Percentiles rank a stretch among this genome's conserved stretches.
Conservation (phyloP, 176 grass and related monocot species). For the Rhynchospora breviuscula region DNA sequence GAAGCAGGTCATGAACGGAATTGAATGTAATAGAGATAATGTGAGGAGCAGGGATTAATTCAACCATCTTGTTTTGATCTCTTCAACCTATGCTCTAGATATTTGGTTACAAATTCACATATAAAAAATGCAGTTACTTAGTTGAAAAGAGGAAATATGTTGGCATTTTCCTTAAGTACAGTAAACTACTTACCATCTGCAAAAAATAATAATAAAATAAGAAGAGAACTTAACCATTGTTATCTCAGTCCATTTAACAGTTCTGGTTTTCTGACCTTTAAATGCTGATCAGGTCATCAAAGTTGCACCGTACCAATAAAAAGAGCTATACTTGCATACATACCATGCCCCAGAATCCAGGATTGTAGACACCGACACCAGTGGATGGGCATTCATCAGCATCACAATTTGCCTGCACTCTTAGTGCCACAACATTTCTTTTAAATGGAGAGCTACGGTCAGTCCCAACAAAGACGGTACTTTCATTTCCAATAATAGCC, state of each 20-base stretch:
- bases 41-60: not conserved
- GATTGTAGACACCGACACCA: conserved; percentile 87
- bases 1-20: not conserved
- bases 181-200: not conserved
- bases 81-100: not conserved
- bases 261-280: not conserved
- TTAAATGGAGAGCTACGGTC: conserved; percentile 63
- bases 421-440: conserved; percentile 65
- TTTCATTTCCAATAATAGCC: conserved; percentile 71
- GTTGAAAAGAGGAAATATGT: not conserved
- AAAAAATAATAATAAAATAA: not conserved
- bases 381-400: conserved; percentile 60
- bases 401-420: conserved; percentile 69
- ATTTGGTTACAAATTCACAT: not conserved
- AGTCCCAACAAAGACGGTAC: conserved; percentile 50
- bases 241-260: not conserved
- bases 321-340: not conserved
- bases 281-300: not conserved
- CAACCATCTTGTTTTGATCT: not conserved
- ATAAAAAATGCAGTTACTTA: not conserved
- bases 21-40: not conserved
- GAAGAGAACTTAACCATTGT: not conserved
- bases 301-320: not conserved
- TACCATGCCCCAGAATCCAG: conserved; percentile 98
- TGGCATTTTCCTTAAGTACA: not conserved